Evolutionary conservation across 306 rosid species (phyloP), one percentile per base, ranked within the genome.

Genomic region (Carpinus viminea): DNA sequence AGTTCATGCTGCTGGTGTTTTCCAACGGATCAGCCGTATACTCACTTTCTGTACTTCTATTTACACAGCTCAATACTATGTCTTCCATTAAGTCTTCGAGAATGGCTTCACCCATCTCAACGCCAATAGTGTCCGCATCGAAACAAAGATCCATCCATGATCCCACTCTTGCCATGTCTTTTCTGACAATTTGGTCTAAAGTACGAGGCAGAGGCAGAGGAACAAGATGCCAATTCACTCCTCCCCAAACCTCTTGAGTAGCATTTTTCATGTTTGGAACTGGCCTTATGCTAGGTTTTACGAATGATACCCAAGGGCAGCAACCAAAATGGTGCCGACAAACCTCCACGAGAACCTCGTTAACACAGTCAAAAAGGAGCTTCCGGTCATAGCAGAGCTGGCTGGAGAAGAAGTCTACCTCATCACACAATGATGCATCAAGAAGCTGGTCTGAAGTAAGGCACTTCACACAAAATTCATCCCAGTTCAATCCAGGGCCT

Each of bases 61-160:
- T 66, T 73, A 62, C 71, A 68, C 61, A 89, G 80, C 93, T 75
- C 36, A 88, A 77, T 78, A 96, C 81, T 59, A 86, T 62, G 70
- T 96, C 98, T 52, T 96, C 92, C 76, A 96, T 82, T 70, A 91
- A 81, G 70, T 93, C 96, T 46, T 82, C 87, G 46, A 96, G 91
- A 79, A 96, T 96, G 75, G 83, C 87, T 54, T 96, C 93, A n/a
- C 92, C 79, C 74, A 90, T 84, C 73, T 96, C 98, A 55, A 70
- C 77, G 72, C 94, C 88, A 46, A 93, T 80, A 24, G 85, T 75
- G 81, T 93, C 98, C 1, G 90, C 85, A 62, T 88, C 98, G 34
- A 84, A 83, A 20, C 81, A 88, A 52, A 85, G 88, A 82, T 96
- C 92, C 94, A 91, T 83, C 99, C 99, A 96, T 4, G 85, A 46